phyloP scores from a whole-genome alignment of 139 green algal species.

The Cymbomonas tetramitiformis region DNA sequence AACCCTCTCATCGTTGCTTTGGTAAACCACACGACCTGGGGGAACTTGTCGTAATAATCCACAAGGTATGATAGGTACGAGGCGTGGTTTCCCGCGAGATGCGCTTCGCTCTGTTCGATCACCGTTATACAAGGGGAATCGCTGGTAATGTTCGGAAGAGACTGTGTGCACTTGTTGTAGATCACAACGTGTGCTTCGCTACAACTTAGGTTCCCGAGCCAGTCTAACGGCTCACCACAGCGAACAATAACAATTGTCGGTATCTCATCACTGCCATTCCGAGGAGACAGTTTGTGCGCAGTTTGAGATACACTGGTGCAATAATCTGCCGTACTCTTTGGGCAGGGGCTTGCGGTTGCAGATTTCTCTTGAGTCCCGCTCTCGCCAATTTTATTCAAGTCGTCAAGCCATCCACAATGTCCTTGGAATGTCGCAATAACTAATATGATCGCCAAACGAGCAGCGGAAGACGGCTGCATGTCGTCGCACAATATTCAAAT shows the following conservation, averaged over 20 bases:
- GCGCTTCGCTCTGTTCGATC: background rate
- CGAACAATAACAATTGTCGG: background rate
- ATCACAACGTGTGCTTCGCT: background rate
- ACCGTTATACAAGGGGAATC: background rate
- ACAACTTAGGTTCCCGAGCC: background rate
- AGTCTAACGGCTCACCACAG: background rate
- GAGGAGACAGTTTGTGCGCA: no score
- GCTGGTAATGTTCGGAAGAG: background rate
- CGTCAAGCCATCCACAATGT: no score
- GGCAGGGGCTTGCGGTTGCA: no score
- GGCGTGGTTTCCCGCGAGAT: background rate
- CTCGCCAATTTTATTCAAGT: no score
- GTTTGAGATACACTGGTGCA: no score
- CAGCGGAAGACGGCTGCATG: no score
- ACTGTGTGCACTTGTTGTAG: background rate
- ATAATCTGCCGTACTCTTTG: no score
- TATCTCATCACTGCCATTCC: no score
- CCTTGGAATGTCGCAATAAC: no score
- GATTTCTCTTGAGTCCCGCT: no score
- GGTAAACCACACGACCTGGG: background rate
- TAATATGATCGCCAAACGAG: no score
- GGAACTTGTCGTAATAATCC: background rate
- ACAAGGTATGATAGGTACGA: background rate
- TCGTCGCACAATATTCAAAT: no score
- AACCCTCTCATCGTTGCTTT: background rate